Base-by-base conservation (phyloP, 371 early-diverging fungal species). In the Umbelopsis sp. region DNA sequence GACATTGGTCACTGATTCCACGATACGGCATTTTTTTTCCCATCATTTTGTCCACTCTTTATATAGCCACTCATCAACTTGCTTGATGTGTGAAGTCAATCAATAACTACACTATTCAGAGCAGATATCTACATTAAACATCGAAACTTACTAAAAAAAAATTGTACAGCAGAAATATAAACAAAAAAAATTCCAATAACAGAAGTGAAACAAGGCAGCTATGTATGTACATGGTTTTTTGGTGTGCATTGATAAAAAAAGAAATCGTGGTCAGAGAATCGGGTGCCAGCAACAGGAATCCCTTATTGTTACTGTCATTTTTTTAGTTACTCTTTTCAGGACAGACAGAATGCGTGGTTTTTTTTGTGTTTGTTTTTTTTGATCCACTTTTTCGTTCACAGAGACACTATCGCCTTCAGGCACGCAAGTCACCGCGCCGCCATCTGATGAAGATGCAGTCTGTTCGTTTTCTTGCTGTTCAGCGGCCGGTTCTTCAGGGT, bases 281-380 rank as follows among this genome's bases (percentile, higher is more conserved):
- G 57, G 57, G 57, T 57, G 35, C 57, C 57, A 57, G 35, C 57
- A 57, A 35, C 57, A 57, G 14, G 57, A 24, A 35, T 57, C 57
- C 29, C 32, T 57, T 14, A 57, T 57, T 18, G 57, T 32, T 57
- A 37, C 10, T 18, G 35, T 37, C 57, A 57, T 57, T 2, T 57
- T 57, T 14, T 12, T 57, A 8, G 29, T 57, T 35, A 57, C 35
- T 16, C 35, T 57, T 35, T 57, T 57, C 57, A 57, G 22, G 57
- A 57, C 57, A 3, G 29, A 35, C 12, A 57, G 29, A 18, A 57
- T 37, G 18, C 57, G 57, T 35, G 29, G 35, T 35, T 57, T 57
- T 18, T 11, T 57, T 18, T 11, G 16, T 35, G 16, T 57, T 18
- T 35, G 29, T 35, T 57, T 57, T 35, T 18, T 8, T 16, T 57